Conservation (phyloP, 257 asterid genomes). For the Marsdenia floribunda region DNA sequence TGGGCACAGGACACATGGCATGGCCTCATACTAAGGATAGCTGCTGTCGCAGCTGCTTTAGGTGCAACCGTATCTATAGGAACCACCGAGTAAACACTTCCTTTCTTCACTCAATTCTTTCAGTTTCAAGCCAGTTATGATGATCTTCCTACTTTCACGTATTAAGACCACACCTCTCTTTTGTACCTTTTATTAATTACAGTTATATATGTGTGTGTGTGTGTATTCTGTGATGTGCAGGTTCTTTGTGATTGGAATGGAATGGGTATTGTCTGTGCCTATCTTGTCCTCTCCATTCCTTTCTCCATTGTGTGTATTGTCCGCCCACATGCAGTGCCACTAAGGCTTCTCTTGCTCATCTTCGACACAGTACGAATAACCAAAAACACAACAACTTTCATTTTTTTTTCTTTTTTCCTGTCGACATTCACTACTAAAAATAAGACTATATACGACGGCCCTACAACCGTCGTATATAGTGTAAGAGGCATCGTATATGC, state of each 20-base stretch:
- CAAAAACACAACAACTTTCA: no score
- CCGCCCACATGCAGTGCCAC: slow-evolving; percentile 33
- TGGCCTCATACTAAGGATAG: slow-evolving; percentile 59
- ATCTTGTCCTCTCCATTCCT: slow-evolving; percentile 62
- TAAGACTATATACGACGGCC: no score
- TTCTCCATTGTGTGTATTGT: slow-evolving; percentile 56
- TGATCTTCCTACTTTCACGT: slow-evolving; percentile 77
- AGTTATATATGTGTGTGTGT: no score
- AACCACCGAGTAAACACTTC: slow-evolving; percentile 73
- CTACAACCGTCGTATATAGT: no score
- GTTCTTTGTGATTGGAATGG: slow-evolving; percentile 60
- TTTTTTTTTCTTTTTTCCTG: no score
- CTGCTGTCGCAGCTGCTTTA: slow-evolving; percentile 53
- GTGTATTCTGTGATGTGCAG: slow-evolving; percentile 22
- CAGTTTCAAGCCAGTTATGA: slow-evolving; percentile 84
- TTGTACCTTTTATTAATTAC: no score
- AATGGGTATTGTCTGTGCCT: slow-evolving; percentile 46
- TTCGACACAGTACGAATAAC: slow-evolving; percentile 47
- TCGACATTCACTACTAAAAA: no score
- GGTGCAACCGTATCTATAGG: slow-evolving; percentile 71
- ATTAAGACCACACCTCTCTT: slow-evolving; percentile 17
- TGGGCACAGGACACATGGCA: no score
- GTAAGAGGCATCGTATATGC: no score
- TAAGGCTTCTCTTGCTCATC: slow-evolving; percentile 26
- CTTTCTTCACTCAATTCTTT: slow-evolving; percentile 87